Evolutionary conservation across 2,329 filamentous ascomycete genomes (phyloP), one percentile per base, ranked within the genome.

Genomic region (Capronia coronata): DNA sequence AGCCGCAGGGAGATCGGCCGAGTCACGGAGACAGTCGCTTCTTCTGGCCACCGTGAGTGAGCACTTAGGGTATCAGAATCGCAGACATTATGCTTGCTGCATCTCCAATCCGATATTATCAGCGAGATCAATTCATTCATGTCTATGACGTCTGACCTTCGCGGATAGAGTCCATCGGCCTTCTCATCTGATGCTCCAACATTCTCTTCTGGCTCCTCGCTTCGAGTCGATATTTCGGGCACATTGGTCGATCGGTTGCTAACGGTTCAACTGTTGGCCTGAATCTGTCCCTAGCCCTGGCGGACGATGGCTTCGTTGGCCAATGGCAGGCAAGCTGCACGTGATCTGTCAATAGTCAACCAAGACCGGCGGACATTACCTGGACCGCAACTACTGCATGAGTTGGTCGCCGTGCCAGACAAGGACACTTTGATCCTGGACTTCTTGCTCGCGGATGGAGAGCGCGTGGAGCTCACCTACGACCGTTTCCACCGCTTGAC

Each of bases 371-470:
- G 61, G 39, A 61, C 65, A 27, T 62, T 84, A 11, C 63, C 71
- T 19, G 83, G 83, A 9, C 77, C 80, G 16, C 57, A 63, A 25
- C 65, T 81, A 14, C 71, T 84, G 16, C 81, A 84, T 64, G 66
- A 85, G 8, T 74, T 94, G 6, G 77, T 93, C 42, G 67, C 71
- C 21, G 61, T 61, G 48, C 57, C 64, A 21, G 59, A 68, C 29
- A 52, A 65, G n/a, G 53, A 66, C 39, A 59, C 62, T 4, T 66
- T 67, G 34, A 85, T 86, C 6, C 75, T 90, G 54, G 83, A 89
- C 49, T 86, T 81, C 62, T 71, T 80, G 23, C 67, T 72, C 50
- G 59, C 70, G 38, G 69, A 77, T 56, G 75, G 72, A 22, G 62
- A 61, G 22, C 68, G 68, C 22, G 67, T 65, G 8, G 68, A 62